A percentile compares a stretch with the other conserved stretches of the same genome.
These are phyloP conservation scores for Xylariaceae sp. DNA, from an alignment of 2,329 filamentous ascomycete species.

Conservation along the genomic window DNA sequence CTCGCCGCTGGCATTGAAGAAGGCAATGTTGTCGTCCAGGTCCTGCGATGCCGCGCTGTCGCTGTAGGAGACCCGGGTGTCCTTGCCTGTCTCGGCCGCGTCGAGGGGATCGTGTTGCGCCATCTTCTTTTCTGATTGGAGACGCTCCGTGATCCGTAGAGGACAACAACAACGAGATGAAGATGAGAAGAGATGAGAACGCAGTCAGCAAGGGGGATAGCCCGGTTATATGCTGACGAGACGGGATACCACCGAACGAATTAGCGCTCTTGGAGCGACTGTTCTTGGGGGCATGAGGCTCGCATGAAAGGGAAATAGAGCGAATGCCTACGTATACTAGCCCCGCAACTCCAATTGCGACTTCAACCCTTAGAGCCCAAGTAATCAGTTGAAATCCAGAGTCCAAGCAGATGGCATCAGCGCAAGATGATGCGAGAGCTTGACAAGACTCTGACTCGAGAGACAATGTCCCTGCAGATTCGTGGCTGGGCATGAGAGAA, in stretches of 20 bases:
- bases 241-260: background rate
- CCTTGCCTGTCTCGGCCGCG: slow-evolving; percentile 8
- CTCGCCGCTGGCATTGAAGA: slow-evolving; percentile 27
- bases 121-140: slow-evolving; percentile 12
- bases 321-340: background rate
- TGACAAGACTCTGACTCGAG: background rate
- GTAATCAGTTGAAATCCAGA: background rate
- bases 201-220: background rate
- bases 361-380: background rate
- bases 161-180: background rate
- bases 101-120: slow-evolving; percentile 9
- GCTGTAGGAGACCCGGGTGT: slow-evolving; percentile 11
- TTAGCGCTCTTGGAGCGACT: background rate
- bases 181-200: background rate
- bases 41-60: slow-evolving; percentile 20
- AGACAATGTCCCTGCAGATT: background rate
- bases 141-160: background rate
- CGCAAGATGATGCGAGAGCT: background rate
- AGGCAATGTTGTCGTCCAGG: slow-evolving; percentile 32
- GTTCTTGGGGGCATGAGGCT: background rate
- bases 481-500: background rate
- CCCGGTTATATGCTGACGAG: slow-evolving; percentile 7
- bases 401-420: background rate
- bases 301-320: background rate
- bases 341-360: background rate